Evolutionary conservation across 257 asterid species (phyloP).

Genomic region (Lavandula angustifolia): DNA sequence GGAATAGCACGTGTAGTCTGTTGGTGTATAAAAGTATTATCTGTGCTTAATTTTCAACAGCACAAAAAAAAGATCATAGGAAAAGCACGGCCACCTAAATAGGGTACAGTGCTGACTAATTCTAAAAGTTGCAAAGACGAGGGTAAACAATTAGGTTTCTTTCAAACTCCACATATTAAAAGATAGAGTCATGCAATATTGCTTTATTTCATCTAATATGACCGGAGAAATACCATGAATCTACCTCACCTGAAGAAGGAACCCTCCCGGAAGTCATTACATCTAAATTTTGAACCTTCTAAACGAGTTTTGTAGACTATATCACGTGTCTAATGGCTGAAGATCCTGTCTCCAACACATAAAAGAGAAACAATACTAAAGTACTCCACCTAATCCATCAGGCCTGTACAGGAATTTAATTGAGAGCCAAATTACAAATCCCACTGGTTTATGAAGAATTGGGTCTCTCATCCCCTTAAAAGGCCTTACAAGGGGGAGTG

Average conservation of each 20-base stretch:
- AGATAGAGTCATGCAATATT: neutral
- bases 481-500: no score
- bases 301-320: neutral
- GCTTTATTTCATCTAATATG: conserved; percentile 7
- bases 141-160: neutral
- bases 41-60: neutral
- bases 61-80: neutral
- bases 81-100: neutral
- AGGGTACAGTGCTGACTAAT: neutral
- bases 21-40: neutral
- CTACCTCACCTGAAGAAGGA: neutral
- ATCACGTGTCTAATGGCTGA: neutral
- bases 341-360: conserved; percentile 2
- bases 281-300: neutral
- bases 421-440: neutral
- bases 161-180: neutral
- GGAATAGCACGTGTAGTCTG: conserved; percentile 6
- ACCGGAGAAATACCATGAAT: neutral
- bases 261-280: neutral
- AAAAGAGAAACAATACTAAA: neutral
- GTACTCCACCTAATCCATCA: neutral
- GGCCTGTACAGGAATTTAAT: neutral
- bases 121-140: conserved; percentile 1
- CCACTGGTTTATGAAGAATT: neutral
- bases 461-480: no score